Base-by-base conservation (phyloP, 192 early-diverging fungal genomes). In the Funneliformis geosporum region DNA sequence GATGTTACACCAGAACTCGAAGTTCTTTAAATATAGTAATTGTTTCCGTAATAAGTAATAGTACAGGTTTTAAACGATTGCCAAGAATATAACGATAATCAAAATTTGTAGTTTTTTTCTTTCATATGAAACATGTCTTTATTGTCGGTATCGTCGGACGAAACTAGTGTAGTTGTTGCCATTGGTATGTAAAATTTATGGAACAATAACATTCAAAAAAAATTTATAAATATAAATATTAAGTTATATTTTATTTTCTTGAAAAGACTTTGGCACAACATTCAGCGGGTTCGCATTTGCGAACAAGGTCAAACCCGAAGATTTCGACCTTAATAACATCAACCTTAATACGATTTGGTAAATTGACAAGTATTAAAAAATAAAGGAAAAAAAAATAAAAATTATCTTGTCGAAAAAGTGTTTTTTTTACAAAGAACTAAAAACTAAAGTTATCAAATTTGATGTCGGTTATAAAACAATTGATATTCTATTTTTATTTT, bases 251-350 rank as follows among this genome's bases (percentile, higher is more conserved):
- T 75, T 8, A 33, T 33, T 40, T 39, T 16, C 23, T 43, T 27
- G 14, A 55, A 23, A n/a, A 75, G 73, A 75, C 60, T 75, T 75
- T 11, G 73, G 73, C 5, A 75, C 75, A 25, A 76, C 75, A 1
- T 76, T 65, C 33, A 55, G 44, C 14, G 55, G 50, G 6, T 76
- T 76, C 28, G 75, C 75, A 14, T 64, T 64, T 25, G 75, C 75
- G 28, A 76, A 76, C 16, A 73, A 55, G 10, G 25, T 18, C 16
- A 18, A 27, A 33, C 64, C 64, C 28, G 16, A 28, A 27, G 64
- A 66, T 5, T 16, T 66, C 12, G 16, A 18, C 7, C 28, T 66
- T 7, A 33, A 38, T 28, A 28, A 65, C 14, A 33, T 25, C 33
- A 0, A 16, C 11, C 72, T 40, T 73, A 73, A 73, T 25, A 55